A percentile compares a stretch with the other conserved stretches of the same genome.
Evolutionary conservation across 1,139 yeast genomes (phyloP).

Genomic region (Saccharomyces hybrid): DNA sequence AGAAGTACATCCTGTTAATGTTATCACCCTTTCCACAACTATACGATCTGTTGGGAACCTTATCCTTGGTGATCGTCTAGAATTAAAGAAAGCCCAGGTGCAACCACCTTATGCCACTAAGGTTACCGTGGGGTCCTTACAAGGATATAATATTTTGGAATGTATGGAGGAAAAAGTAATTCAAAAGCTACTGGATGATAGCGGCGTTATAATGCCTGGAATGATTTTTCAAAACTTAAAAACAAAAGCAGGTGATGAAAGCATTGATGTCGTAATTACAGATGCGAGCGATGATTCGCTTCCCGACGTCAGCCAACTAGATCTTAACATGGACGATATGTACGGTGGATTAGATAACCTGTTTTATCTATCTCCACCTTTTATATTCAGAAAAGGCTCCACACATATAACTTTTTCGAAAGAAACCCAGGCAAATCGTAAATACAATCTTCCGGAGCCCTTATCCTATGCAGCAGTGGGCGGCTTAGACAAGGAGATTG

Average conservation of each 20-base stretch:
- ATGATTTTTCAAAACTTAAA: conserved; percentile 30
- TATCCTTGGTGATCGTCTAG: conserved; percentile 65
- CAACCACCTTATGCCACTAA: conserved; percentile 47
- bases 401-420: conserved; percentile 30
- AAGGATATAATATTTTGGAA: conserved; percentile 19
- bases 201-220: conserved; percentile 54
- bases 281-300: conserved; percentile 29
- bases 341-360: conserved; percentile 8
- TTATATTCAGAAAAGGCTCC: conserved; percentile 37
- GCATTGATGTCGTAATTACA: conserved; percentile 25
- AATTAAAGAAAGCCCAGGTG: conserved; percentile 37
- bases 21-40: conserved; percentile 44
- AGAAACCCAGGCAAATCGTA: conserved; percentile 19
- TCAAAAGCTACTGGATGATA: conserved; percentile 39
- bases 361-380: conserved; percentile 39
- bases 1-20: conserved; percentile 38
- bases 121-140: conserved; percentile 29
- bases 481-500: conserved; percentile 63
- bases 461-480: conserved; percentile 55
- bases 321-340: conserved; percentile 16
- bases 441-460: conserved; percentile 36
- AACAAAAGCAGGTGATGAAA: conserved; percentile 19
- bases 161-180: conserved; percentile 24
- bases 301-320: conserved; percentile 33
- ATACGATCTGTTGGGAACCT: conserved; percentile 50